Conservation (phyloP, 306 rosid species). For the Prunus fruticosa region DNA sequence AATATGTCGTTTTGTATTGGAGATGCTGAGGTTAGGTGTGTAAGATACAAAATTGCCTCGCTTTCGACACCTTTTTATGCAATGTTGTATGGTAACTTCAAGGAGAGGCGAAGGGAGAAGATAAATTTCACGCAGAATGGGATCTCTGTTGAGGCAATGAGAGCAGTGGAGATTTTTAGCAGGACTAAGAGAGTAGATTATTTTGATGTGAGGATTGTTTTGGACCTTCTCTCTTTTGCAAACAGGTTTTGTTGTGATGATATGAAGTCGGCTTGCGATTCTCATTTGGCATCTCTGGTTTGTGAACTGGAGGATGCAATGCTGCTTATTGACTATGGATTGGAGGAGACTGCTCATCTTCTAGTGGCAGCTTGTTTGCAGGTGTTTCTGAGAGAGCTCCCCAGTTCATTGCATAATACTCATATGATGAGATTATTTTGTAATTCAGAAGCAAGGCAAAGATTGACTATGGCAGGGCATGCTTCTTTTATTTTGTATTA, state of each 20-base stretch:
- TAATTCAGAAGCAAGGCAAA: constrained; percentile 67
- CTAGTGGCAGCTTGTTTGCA: constrained; percentile 89
- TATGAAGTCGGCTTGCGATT: constrained; percentile 72
- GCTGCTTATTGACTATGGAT: constrained; percentile 65
- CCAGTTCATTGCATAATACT: constrained; percentile 46
- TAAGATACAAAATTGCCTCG: constrained; percentile 53
- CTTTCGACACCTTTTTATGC: constrained; percentile 63
- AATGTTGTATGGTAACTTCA: constrained; percentile 78
- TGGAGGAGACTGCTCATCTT: constrained; percentile 70
- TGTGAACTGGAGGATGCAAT: constrained; percentile 58
- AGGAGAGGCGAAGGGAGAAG: constrained; percentile 60
- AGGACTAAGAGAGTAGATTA: constrained; percentile 51
- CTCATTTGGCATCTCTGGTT: constrained; percentile 63
- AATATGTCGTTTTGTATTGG: constrained; percentile 70
- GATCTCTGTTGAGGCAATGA: constrained; percentile 62
- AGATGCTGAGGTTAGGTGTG: constrained; percentile 64
- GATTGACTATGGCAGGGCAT: constrained; percentile 56
- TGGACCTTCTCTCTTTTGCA: constrained; percentile 65
- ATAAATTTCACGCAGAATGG: constrained; percentile 66
- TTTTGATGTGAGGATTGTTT: constrained; percentile 42
- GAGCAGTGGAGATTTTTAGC: constrained; percentile 67
- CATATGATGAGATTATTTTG: constrained; percentile 54
- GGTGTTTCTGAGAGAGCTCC: constrained; percentile 78
- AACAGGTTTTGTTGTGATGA: constrained; percentile 80
- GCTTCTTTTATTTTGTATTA: constrained; percentile 69